Conservation (phyloP, 129 eudicot species). For the Heracleum sosnowskyi region DNA sequence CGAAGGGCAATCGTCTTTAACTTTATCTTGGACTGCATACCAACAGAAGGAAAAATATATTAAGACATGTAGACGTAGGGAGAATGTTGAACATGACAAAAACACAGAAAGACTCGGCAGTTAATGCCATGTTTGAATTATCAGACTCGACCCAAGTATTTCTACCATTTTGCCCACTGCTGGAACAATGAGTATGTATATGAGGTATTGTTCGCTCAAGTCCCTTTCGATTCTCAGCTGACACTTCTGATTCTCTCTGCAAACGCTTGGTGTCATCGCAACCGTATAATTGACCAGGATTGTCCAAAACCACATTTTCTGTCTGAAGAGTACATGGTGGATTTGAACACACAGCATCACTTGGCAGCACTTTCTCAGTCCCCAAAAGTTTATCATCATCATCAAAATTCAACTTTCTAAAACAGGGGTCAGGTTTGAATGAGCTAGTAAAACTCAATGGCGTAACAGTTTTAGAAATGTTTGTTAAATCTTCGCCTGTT, state of each 20-base stretch:
- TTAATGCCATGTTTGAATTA: constrained; percentile 1
- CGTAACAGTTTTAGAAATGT: background rate
- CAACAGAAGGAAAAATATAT: constrained; percentile 13
- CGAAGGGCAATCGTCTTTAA: constrained; percentile 30
- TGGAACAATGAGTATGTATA: background rate
- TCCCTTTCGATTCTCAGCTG: constrained; percentile 9
- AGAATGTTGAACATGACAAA: background rate
- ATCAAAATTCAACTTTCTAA: constrained; percentile 10
- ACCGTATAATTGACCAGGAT: constrained; percentile 3
- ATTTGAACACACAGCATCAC: constrained; percentile 8
- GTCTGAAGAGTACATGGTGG: background rate
- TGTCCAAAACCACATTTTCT: background rate
- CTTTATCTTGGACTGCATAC: constrained; percentile 28
- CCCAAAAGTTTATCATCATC: constrained; percentile 1
- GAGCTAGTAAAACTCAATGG: background rate
- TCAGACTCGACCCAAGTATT: constrained; percentile 14
- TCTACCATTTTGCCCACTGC: constrained; percentile 8
- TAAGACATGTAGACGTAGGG: background rate
- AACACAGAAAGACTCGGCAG: background rate
- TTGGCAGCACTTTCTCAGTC: constrained; percentile 11
- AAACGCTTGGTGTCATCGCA: constrained; percentile 3
- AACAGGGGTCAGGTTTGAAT: constrained; percentile 4
- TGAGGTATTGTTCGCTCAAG: background rate
- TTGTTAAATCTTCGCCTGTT: background rate
- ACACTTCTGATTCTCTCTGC: constrained; percentile 2